These are phyloP conservation scores for Vitis hybrid DNA, from an alignment of 177 flowering plant species.

Conservation along the genomic window DNA sequence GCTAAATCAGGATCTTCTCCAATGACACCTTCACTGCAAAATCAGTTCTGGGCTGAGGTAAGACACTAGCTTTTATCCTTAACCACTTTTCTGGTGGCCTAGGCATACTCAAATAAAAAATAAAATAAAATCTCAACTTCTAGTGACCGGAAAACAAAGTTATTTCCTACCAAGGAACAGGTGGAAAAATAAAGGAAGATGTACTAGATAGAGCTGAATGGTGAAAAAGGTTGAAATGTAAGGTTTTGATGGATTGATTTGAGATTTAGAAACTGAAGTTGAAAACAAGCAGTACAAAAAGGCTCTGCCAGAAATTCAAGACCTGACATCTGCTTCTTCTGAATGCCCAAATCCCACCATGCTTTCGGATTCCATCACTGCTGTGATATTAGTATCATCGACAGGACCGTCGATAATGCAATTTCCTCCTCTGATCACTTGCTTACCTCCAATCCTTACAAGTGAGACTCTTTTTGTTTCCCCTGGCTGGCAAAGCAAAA, in stretches of 20 bases:
- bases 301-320: slow-evolving; percentile 6
- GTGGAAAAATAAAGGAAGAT: too few relatives aligned
- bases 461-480: slow-evolving; percentile 69
- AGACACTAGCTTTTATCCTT: neutral
- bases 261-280: too few relatives aligned
- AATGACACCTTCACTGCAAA: slow-evolving; percentile 67
- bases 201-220: too few relatives aligned
- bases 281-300: slow-evolving; percentile 4
- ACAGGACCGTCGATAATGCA: slow-evolving; percentile 70
- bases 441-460: slow-evolving; percentile 71
- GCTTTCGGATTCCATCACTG: slow-evolving; percentile 45
- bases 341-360: slow-evolving; percentile 39
- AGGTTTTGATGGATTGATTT: too few relatives aligned
- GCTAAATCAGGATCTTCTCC: slow-evolving; percentile 49
- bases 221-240: too few relatives aligned
- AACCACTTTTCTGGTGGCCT: neutral
- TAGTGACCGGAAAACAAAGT: too few relatives aligned
- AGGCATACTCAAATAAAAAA: slow-evolving; percentile 3
- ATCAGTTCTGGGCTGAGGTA: slow-evolving; percentile 13
- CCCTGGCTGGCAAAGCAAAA: slow-evolving; percentile 70
- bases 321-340: slow-evolving; percentile 67
- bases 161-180: too few relatives aligned
- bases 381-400: slow-evolving; percentile 31
- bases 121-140: too few relatives aligned
- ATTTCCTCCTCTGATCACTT: slow-evolving; percentile 87